Evolutionary conservation across 208 protist species (phyloP), one percentile per base, ranked within the genome.

Genomic region (Acanthamoeba royreba): DNA sequence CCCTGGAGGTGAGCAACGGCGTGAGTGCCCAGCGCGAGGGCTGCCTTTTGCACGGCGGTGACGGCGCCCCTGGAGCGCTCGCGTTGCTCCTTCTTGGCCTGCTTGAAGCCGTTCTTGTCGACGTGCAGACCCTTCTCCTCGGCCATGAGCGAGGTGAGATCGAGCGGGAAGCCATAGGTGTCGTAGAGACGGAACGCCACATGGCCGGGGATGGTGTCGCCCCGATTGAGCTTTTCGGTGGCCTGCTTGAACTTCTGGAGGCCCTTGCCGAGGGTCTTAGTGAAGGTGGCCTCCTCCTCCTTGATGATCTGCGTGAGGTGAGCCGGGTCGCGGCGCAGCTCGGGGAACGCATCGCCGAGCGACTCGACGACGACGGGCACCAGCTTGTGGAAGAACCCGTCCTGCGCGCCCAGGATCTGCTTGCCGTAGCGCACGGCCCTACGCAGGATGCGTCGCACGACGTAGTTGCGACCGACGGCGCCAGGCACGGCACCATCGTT

Each of bases 141-240:
- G 4, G 99, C 99, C 95, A 99, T 99, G 53, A 99, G 95, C 38
- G 97, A 97, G 25, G 99, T 99, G 25, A 99, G 97, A 95, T 99
- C 99, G 40, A 99, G 96, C 13, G 99, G 99, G 96, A 99, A 99
- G 93, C 99, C 99, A 96, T 99, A 99, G 91, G 98, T 98, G 94
- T 99, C 98, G 93, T 99, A 98, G 25, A 99, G 97, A 40, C 98
- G 96, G 93, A 99, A 99, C 11, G 98, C 98, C 72, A 99, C 96
- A 11, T 95, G 83, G 74, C 97, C 98, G 90, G 96, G 96, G 95
- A 99, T 98, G 15, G 96, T 95, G 22, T 95, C 97, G 19, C 52
- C 91, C n/a, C 55, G 63, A 4, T 94, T 93, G 33, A 88, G 52
- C 33, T 58, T 94, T 0, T 74, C 89, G 28, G 94, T 94, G 31